Conservation (phyloP, 257 asterid species). For the Parsonsia alboflavescens region DNA sequence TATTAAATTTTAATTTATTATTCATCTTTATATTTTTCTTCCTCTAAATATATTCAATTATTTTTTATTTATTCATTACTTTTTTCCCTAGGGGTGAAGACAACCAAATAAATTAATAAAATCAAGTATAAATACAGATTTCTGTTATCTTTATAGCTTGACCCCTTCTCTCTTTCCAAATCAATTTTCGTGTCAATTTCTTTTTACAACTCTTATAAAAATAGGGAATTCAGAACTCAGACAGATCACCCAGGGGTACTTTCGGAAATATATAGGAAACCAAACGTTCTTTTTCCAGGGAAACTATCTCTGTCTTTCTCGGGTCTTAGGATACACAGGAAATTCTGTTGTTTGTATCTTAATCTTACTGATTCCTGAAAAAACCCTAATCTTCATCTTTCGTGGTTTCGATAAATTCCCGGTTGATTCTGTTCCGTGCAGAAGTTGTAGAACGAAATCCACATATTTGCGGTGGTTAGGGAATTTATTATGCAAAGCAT, state of each 20-base stretch:
- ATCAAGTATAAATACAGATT: too few species aligned
- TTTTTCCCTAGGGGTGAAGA: too few species aligned
- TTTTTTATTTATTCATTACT: too few species aligned
- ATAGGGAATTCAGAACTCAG: too few species aligned
- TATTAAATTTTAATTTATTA: too few species aligned
- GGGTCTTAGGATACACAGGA: not conserved
- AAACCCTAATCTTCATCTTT: constrained; percentile 10
- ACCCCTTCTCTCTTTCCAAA: too few species aligned
- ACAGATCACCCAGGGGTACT: not conserved
- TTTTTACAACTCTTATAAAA: too few species aligned
- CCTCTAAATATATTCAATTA: too few species aligned
- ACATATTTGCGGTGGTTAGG: not conserved
- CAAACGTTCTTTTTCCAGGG: not conserved
- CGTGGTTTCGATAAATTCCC: not conserved
- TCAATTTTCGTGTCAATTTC: too few species aligned
- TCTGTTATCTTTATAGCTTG: too few species aligned
- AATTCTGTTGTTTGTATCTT: not conserved
- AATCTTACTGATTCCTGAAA: not conserved
- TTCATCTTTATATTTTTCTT: too few species aligned
- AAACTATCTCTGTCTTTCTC: not conserved
- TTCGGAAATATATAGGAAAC: not conserved
- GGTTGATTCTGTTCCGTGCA: not conserved
- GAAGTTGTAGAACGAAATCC: not conserved
- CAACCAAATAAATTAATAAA: too few species aligned
- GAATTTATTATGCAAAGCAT: not conserved